A percentile compares a stretch with the other conserved stretches of the same genome.
Conservation (phyloP, 2,329 filamentous ascomycete species). For the Fulvia fulva region DNA sequence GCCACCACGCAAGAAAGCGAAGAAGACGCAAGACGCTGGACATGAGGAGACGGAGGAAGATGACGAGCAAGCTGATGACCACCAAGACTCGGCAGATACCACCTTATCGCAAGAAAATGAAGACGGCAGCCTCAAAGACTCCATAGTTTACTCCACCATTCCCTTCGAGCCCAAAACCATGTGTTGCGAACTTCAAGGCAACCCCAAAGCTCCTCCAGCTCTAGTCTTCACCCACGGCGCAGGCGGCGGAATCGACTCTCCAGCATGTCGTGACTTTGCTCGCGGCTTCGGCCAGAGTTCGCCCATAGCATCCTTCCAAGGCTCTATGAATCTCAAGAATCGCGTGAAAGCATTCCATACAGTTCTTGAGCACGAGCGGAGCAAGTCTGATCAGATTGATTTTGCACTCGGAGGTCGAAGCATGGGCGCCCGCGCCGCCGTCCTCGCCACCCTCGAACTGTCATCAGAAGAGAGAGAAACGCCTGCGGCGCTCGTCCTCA, state of each 20-base stretch:
- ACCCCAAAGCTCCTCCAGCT: background rate
- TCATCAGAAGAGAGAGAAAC: too few relatives aligned
- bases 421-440: constrained; percentile 44
- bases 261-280: constrained; percentile 40
- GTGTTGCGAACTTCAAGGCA: constrained; percentile 12
- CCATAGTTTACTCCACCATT: constrained; percentile 11
- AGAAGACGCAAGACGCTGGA: background rate
- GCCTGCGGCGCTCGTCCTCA: constrained; percentile 37
- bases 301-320: constrained; percentile 37
- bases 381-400: background rate
- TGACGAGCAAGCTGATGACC: background rate
- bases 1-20: background rate
- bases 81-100: too few relatives aligned
- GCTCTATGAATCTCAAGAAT: constrained; percentile 39
- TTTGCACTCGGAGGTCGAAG: constrained; percentile 39
- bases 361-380: constrained; percentile 28
- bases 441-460: constrained; percentile 33
- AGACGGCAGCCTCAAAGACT: background rate
- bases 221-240: constrained; percentile 46
- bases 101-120: too few relatives aligned
- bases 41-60: background rate
- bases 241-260: constrained; percentile 39
- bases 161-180: constrained; percentile 21
- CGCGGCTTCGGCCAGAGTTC: constrained; percentile 31
- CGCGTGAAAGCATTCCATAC: constrained; percentile 38